A percentile compares a stretch with the other conserved stretches of the same genome.
Conservation (phyloP, 768 basidiomycete species). For the Rhodotorula toruloides region DNA sequence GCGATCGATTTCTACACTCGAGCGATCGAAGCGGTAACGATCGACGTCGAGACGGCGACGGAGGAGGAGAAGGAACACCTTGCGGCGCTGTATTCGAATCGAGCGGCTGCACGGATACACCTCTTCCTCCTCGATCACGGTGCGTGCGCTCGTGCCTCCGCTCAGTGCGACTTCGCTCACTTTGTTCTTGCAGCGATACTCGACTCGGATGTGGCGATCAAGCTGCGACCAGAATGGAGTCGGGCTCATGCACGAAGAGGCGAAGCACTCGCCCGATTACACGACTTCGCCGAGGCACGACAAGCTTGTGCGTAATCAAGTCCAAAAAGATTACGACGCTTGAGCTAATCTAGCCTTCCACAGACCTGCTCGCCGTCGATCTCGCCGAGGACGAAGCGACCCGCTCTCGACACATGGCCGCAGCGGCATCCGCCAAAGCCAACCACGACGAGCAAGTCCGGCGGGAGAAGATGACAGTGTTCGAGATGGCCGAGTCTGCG, state of each 20-base stretch:
- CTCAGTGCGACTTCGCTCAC: background rate
- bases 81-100: slow-evolving; percentile 13
- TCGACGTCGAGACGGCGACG: background rate
- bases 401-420: background rate
- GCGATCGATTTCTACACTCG: background rate
- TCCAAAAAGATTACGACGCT: no score
- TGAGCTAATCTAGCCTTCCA: background rate
- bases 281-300: background rate
- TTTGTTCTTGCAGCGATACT: slow-evolving; percentile 4
- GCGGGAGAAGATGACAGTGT: background rate
- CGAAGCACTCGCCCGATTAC: slow-evolving; percentile 1
- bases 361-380: background rate
- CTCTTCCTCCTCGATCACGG: slow-evolving; percentile 18
- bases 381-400: slow-evolving; percentile 15
- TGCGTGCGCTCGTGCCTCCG: background rate
- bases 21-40: background rate
- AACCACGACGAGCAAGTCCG: background rate
- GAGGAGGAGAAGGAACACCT: background rate
- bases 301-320: background rate
- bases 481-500: slow-evolving; percentile 2
- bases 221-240: slow-evolving; percentile 1
- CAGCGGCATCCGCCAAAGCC: background rate
- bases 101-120: slow-evolving; percentile 10
- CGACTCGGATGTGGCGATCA: background rate
- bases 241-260: slow-evolving; percentile 1